A percentile compares a stretch with the other conserved stretches of the same genome.
These are phyloP conservation scores for Aspergillus aculeatinus DNA, from an alignment of 2,329 filamentous ascomycete genomes.

Conservation along the genomic window DNA sequence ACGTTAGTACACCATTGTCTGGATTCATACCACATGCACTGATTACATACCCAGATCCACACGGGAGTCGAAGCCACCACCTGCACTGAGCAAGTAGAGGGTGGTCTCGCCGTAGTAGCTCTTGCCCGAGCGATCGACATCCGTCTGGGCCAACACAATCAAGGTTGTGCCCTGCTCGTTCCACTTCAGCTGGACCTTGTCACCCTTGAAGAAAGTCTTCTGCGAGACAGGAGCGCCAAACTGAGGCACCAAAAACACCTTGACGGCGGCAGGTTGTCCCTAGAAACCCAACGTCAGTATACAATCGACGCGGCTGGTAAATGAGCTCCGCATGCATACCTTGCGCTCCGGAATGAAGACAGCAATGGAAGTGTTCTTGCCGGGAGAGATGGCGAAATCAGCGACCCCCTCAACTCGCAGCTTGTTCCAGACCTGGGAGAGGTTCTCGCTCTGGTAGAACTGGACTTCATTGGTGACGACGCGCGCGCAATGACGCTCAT, in stretches of 20 bases:
- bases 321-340: constrained; percentile 54
- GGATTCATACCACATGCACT: background rate
- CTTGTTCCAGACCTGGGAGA: constrained; percentile 91
- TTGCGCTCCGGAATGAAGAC: constrained; percentile 96
- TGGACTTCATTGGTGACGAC: constrained; percentile 96
- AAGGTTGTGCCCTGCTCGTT: constrained; percentile 87
- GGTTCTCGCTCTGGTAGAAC: constrained; percentile 86
- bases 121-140: constrained; percentile 97
- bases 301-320: background rate
- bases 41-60: constrained; percentile 64
- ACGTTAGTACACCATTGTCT: constrained; percentile 13
- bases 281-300: constrained; percentile 37
- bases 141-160: constrained; percentile 93
- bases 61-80: constrained; percentile 87
- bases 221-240: constrained; percentile 83
- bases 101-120: constrained; percentile 99
- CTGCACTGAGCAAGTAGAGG: constrained; percentile 89
- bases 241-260: constrained; percentile 89
- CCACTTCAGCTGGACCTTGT: constrained; percentile 99
- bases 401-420: constrained; percentile 85
- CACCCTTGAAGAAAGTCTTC: constrained; percentile 99
- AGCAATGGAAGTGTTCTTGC: constrained; percentile 86
- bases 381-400: constrained; percentile 86
- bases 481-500: constrained; percentile 91
- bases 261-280: constrained; percentile 91